Base-by-base conservation (phyloP, 2,329 filamentous ascomycete genomes). In the Penicillium sp. region DNA sequence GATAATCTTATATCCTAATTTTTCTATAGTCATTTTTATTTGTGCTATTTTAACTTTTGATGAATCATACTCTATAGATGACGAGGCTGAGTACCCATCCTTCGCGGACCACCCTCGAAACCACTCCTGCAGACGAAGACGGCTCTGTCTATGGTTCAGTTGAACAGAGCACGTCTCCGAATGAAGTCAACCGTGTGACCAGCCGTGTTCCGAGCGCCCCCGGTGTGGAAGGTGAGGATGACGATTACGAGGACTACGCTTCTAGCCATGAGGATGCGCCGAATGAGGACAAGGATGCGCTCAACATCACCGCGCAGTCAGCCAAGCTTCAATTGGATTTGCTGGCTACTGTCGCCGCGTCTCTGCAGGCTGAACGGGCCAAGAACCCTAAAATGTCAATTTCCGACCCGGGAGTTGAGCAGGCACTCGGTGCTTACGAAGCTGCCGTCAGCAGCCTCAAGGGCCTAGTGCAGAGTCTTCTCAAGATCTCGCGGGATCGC, bases 261-360 rank as follows among this genome's bases (percentile, higher is more conserved):
- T 96, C 92, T 68, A 89, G 89, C 54, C 88, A 86, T 58, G 91
- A 96, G 63, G 79, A 96, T 62, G 79, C 87, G 36, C 87, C 86
- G 35, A 85, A 89, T 1, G 86, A 87, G 36, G 93, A 86, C 70
- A 96, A 96, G 71, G 95, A 99, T 73, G 93, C 95, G 1, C 93
- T 98, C 76, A 94, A 94, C 73, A 98, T 99, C 70, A 97, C 94
- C 3, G 95, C 95, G 0, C 94, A 98, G 74, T 98, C 95, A 14
- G 92, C 92, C 11, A 94, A 90, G 72, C 78, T 98, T 35, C 95
- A 99, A 75, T 85, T 99, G 5, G 94, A 98, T 70, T 89, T 96
- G 43, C 85, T 99, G 66, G 87, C 89, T 6, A 89, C 91, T 66
- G 92, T 99, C 27, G 92, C 92, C 58, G 81, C 87, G n/a, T 93